These are phyloP conservation scores for Coccomyxa subellipsoidea DNA, from an alignment of 163 green algal genomes.

Conservation along the genomic window DNA sequence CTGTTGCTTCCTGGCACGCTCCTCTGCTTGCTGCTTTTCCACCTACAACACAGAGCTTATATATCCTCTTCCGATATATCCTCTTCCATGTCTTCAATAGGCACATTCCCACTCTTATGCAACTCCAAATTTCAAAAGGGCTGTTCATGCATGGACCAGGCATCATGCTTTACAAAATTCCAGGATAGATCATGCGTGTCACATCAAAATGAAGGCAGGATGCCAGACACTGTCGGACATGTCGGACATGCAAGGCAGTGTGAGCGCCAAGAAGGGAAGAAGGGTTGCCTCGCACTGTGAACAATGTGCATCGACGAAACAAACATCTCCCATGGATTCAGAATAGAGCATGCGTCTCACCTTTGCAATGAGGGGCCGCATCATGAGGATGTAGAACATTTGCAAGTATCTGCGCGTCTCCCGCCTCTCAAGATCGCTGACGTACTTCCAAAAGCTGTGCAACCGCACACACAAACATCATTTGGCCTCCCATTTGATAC, in stretches of 20 bases:
- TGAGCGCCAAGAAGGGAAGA: no score
- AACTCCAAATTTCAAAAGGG: no score
- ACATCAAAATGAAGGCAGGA: no score
- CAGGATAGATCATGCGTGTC: no score
- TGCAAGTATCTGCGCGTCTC: slow-evolving; percentile 41
- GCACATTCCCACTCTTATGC: no score
- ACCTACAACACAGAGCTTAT: background rate
- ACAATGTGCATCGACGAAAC: background rate
- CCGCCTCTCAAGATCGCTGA: slow-evolving; percentile 5
- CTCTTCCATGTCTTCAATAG: no score
- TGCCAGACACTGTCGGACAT: no score
- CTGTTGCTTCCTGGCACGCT: background rate
- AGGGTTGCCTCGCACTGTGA: background rate
- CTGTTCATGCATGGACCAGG: no score
- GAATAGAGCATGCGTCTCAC: slow-evolving; percentile 8
- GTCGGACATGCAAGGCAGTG: no score
- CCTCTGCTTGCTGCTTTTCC: background rate
- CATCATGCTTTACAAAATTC: no score
- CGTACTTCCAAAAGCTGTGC: slow-evolving; percentile 39
- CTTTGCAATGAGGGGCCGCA: slow-evolving; percentile 41
- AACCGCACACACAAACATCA: background rate
- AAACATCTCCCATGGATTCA: background rate
- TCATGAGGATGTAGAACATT: slow-evolving; percentile 67
- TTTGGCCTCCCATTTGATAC: no score
- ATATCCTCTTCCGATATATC: no score